phyloP scores from a whole-genome alignment of 306 rosid genomes.

The Sophora flavescens region DNA sequence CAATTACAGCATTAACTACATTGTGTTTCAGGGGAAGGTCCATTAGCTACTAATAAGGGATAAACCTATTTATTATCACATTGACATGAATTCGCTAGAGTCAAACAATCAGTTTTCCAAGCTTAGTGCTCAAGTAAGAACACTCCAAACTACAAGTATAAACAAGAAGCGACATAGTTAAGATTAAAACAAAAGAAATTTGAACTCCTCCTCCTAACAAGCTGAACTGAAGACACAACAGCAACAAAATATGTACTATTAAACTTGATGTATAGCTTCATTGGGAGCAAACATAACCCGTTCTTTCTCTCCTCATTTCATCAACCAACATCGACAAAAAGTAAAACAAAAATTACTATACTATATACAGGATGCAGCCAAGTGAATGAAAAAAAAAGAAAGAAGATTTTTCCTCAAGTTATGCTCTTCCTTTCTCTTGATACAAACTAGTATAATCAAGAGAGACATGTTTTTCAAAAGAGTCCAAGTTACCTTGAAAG shows the following conservation, averaged over 20 bases:
- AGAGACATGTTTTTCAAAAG: conserved; percentile 35
- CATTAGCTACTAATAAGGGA: too few relatives aligned
- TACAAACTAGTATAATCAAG: background rate
- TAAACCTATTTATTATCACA: background rate
- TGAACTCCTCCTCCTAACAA: background rate
- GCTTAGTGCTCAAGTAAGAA: background rate
- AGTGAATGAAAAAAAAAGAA: too few relatives aligned
- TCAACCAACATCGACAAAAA: background rate
- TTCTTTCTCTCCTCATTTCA: conserved; percentile 19
- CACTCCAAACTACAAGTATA: background rate
- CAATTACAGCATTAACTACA: too few relatives aligned
- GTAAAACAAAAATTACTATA: background rate
- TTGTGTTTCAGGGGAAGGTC: too few relatives aligned
- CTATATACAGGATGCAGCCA: background rate
- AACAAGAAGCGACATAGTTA: too few relatives aligned
- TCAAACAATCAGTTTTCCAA: background rate
- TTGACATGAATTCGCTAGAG: background rate
- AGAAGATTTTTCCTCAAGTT: background rate
- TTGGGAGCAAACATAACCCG: background rate
- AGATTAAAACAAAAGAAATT: background rate
- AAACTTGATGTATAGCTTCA: conserved; percentile 12
- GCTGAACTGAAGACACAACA: background rate
- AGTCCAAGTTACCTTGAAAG: conserved; percentile 11
- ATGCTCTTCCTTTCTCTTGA: background rate
- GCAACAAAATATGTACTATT: background rate